Conservation (phyloP, 495 filamentous ascomycete species). For the Lasiosphaeria ovina region DNA sequence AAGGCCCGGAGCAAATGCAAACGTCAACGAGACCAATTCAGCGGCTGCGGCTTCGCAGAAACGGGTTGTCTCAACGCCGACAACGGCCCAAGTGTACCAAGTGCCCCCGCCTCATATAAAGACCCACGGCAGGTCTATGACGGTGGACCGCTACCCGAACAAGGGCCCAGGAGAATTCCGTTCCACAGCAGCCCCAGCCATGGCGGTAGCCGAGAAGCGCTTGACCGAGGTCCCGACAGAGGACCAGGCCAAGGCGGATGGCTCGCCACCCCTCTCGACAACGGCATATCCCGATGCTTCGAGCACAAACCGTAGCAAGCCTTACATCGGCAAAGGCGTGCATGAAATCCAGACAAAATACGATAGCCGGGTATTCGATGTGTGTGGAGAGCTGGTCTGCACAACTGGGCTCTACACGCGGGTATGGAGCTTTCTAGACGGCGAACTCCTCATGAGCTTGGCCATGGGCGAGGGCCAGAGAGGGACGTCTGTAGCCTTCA, state of each 20-base stretch:
- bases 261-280: slow-evolving; percentile 18
- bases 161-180: slow-evolving; percentile 37
- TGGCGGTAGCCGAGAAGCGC: slow-evolving; percentile 23
- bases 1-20: slow-evolving; percentile 40
- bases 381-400: slow-evolving; percentile 84
- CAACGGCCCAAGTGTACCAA: slow-evolving; percentile 45
- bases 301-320: slow-evolving; percentile 78
- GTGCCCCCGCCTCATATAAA: slow-evolving; percentile 35
- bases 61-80: slow-evolving; percentile 49
- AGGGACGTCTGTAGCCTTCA: slow-evolving; percentile 78
- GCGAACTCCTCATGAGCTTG: slow-evolving; percentile 75
- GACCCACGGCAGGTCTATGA: slow-evolving; percentile 51
- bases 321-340: slow-evolving; percentile 64
- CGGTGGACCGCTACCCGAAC: slow-evolving; percentile 41
- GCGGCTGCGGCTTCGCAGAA: slow-evolving; percentile 39
- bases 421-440: slow-evolving; percentile 81
- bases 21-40: slow-evolving; percentile 28
- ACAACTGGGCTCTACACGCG: slow-evolving; percentile 80
- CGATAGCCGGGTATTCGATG: slow-evolving; percentile 79
- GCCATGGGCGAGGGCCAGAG: slow-evolving; percentile 76
- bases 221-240: slow-evolving; percentile 26
- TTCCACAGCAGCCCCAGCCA: slow-evolving; percentile 25
- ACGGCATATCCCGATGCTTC: slow-evolving; percentile 78
- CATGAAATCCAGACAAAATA: slow-evolving; percentile 79
- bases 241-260: slow-evolving; percentile 20